Percentiles rank a stretch among this genome's conserved stretches.
These are phyloP conservation scores for Urostyla sp. DNA, from an alignment of 73 alveolate species.

Conservation along the genomic window DNA sequence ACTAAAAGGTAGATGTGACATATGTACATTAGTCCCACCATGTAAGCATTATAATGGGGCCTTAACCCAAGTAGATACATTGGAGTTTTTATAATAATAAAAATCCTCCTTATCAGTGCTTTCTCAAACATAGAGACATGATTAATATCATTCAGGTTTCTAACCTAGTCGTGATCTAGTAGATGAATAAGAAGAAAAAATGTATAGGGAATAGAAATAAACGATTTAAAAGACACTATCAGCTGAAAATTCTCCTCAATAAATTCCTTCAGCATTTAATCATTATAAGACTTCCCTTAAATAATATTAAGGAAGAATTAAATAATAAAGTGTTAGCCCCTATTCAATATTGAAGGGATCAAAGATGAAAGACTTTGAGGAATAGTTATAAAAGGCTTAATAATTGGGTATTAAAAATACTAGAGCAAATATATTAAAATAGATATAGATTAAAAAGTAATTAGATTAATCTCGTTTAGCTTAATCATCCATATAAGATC, in stretches of 20 bases:
- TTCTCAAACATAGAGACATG: too few species aligned
- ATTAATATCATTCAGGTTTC: too few species aligned
- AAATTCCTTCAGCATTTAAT: neutral
- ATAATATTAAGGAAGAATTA: neutral
- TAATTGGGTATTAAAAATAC: conserved; percentile 32
- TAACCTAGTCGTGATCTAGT: too few species aligned
- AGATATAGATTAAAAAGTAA: neutral
- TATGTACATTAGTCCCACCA: conserved; percentile 37
- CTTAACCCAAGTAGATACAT: too few species aligned
- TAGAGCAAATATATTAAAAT: conserved; percentile 23
- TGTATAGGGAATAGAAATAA: neutral
- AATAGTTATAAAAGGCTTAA: neutral
- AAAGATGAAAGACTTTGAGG: conserved; percentile 1
- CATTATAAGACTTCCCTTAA: neutral
- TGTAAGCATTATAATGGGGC: conserved; percentile 45
- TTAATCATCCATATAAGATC: neutral
- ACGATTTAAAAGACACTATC: neutral
- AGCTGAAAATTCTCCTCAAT: neutral
- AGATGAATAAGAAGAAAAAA: neutral
- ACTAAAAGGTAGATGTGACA: conserved; percentile 33
- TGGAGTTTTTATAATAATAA: too few species aligned
- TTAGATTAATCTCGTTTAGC: neutral
- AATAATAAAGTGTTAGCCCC: neutral
- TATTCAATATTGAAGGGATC: conserved; percentile 17
- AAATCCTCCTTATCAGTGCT: too few species aligned